Percentiles rank a stretch among this genome's conserved stretches.
These are phyloP conservation scores for Microbotryum silenes-acaulis DNA, from an alignment of 1,284 basidiomycete species.

Conservation along the genomic window DNA sequence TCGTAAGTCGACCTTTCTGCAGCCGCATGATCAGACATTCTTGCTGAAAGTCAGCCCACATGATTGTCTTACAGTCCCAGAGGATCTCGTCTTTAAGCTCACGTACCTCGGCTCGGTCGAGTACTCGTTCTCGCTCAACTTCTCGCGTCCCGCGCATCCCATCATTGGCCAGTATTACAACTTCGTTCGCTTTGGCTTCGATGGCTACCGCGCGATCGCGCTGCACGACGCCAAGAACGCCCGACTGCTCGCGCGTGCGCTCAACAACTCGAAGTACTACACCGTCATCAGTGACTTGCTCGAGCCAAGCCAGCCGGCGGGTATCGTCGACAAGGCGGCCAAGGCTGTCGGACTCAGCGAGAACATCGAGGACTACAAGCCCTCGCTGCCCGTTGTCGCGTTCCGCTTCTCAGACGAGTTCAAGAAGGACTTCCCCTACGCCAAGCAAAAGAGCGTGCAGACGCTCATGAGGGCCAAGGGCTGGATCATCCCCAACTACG, in stretches of 20 bases:
- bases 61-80: conserved; percentile 10
- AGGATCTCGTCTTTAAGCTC: conserved; percentile 50
- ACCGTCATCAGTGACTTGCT: conserved; percentile 29
- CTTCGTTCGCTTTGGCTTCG: conserved; percentile 50
- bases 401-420: conserved; percentile 79
- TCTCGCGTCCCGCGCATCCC: conserved; percentile 80
- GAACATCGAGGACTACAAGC: conserved; percentile 48
- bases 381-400: conserved; percentile 81
- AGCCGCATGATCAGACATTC: neutral
- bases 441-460: conserved; percentile 86
- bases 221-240: conserved; percentile 62
- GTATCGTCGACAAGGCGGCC: conserved; percentile 12
- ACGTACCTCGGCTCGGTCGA: conserved; percentile 46
- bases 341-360: conserved; percentile 16
- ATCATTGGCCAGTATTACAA: conserved; percentile 84
- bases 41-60: neutral
- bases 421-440: conserved; percentile 42
- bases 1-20: neutral
- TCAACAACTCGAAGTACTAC: conserved; percentile 62
- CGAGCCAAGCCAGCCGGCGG: conserved; percentile 3
- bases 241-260: conserved; percentile 63
- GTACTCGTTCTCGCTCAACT: conserved; percentile 84
- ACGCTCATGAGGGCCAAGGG: conserved; percentile 64
- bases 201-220: conserved; percentile 69
- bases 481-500: conserved; percentile 68